These are phyloP conservation scores for Fraxinus xanthoxyloides DNA, from an alignment of 305 asterid genomes.

Conservation along the genomic window DNA sequence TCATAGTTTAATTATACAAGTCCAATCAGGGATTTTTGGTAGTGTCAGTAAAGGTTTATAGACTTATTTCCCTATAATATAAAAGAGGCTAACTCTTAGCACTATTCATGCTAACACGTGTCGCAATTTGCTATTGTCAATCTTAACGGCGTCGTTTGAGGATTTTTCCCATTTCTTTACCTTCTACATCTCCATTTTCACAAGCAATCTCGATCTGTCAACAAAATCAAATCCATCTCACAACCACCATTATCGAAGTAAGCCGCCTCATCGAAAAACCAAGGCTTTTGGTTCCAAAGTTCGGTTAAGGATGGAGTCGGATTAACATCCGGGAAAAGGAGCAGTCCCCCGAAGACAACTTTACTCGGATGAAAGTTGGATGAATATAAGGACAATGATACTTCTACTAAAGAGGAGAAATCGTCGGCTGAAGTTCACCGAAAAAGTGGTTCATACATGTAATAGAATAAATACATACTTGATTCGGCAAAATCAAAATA, in stretches of 20 bases:
- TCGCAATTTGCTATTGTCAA: too few relatives aligned
- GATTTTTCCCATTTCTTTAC: too few relatives aligned
- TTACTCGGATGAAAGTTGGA: conserved; percentile 69
- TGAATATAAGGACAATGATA: conserved; percentile 31
- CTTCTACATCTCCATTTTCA: too few relatives aligned
- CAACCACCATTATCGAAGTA: conserved; percentile 32
- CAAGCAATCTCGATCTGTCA: conserved; percentile 18
- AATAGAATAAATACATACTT: too few relatives aligned
- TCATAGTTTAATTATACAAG: too few relatives aligned
- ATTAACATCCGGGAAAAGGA: conserved; percentile 35
- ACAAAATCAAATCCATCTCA: conserved; percentile 57
- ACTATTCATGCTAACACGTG: too few relatives aligned
- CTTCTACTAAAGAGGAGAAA: conserved; percentile 10
- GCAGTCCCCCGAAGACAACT: conserved; percentile 74
- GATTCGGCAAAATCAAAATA: too few relatives aligned
- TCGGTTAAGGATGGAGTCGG: conserved; percentile 55
- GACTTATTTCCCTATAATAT: too few relatives aligned
- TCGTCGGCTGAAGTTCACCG: conserved; percentile 23
- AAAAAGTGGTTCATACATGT: conserved; percentile 7
- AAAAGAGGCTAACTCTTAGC: too few relatives aligned
- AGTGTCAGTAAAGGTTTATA: too few relatives aligned
- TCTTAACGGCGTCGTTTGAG: too few relatives aligned
- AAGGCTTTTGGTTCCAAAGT: conserved; percentile 45
- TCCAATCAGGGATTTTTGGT: too few relatives aligned
- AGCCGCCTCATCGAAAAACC: conserved; percentile 60